These are phyloP conservation scores for Pseudisothecium myosuroides DNA, from an alignment of 225 moss, liverwort and hornwort species.

Conservation along the genomic window DNA sequence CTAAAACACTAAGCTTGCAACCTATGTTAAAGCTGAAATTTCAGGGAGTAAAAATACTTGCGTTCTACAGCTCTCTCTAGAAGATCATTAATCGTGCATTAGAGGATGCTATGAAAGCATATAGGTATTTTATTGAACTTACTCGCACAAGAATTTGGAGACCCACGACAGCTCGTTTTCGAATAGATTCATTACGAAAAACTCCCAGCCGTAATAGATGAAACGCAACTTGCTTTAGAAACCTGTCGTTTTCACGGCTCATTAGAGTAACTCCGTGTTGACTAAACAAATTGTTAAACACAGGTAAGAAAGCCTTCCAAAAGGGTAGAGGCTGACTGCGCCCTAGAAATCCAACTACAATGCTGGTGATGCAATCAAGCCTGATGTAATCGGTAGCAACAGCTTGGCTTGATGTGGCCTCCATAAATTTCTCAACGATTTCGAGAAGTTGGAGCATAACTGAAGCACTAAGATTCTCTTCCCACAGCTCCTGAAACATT, in stretches of 20 bases:
- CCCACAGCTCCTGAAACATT: constrained; percentile 70
- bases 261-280: constrained; percentile 78
- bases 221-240: constrained; percentile 64
- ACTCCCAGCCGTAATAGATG: constrained; percentile 89
- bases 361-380: constrained; percentile 92
- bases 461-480: constrained; percentile 92
- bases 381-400: constrained; percentile 86
- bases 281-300: constrained; percentile 79
- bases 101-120: not conserved
- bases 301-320: constrained; percentile 50
- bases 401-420: constrained; percentile 61
- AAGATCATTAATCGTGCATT: not conserved
- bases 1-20: not conserved
- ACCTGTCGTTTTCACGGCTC: constrained; percentile 89
- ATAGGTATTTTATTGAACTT: constrained; percentile 7
- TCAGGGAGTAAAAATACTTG: not conserved
- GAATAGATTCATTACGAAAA: constrained; percentile 97
- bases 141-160: constrained; percentile 97
- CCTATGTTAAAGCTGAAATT: not conserved
- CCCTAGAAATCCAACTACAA: constrained; percentile 78
- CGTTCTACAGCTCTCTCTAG: not conserved
- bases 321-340: constrained; percentile 88
- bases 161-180: constrained; percentile 89
- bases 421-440: constrained; percentile 78
- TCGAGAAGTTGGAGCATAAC: constrained; percentile 93